Evolutionary conservation across 768 basidiomycete species (phyloP), one percentile per base, ranked within the genome.

Genomic region (Leccinum imitatum): DNA sequence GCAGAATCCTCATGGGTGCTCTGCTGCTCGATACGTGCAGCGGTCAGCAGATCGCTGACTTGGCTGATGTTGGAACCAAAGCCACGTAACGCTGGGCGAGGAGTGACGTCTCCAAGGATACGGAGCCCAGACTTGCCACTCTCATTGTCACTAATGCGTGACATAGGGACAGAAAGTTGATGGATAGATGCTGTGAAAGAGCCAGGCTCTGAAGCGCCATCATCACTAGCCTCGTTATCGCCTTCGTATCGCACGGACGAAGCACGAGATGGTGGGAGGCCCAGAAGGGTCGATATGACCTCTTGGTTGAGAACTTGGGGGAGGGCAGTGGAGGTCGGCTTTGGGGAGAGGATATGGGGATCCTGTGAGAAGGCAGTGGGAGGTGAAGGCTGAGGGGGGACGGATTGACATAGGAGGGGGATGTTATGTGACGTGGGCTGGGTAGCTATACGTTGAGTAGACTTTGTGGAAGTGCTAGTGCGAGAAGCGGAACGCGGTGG

Each of bases 271-370:
- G 75, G 73, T 2, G 76, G 73, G 44, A 87, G 75, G 4, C 89
- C 87, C 3, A 90, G 77, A 9, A 91, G 79, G 3, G 81, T 77
- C 2, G 83, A 83, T 39, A 90, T 84, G 41, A 90, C 89, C 57
- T 89, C 84, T 68, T 87, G 85, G 54, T 84, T 86, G 50, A 91
- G 81, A 19, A 90, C 80, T 68, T 90, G 87, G 0, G 88, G 87
- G 6, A 78, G 75, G 11, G 81, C 66, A 3, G 77, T 78, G 1
- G 77, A 77, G 3, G 82, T 82, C 1, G 85, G 84, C 57, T 83
- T 79, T 7, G 84, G 85, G n/a, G 84, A 82, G 56, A 82, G 76
- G 37, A 86, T 84, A 7, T 77, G 71, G 4, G 67, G 72, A 37
- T 67, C 62, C 30, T 77, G 73, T 2, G 62, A 71, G 50, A 69